Percentiles rank a stretch among this genome's conserved stretches.
phyloP scores from a whole-genome alignment of 1,284 basidiomycete species.

The Sutorius eximius region DNA sequence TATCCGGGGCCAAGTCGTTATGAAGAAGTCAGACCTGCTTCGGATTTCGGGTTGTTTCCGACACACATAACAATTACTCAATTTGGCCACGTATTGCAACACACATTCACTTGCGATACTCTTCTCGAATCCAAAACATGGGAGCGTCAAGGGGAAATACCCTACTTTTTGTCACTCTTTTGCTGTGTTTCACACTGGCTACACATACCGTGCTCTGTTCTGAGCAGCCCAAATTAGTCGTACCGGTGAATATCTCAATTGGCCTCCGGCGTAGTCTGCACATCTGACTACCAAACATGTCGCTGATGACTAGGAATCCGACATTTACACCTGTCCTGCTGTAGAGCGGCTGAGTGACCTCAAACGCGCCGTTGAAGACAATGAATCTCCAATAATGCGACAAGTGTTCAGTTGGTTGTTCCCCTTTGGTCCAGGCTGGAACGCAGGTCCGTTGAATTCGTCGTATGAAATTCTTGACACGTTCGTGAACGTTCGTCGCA shows the following conservation, averaged over 20 bases:
- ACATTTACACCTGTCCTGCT: conserved; percentile 51
- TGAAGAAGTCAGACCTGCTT: not conserved
- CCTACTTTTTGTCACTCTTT: conserved; percentile 42
- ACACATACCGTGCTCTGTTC: conserved; percentile 20
- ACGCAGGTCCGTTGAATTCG: conserved; percentile 53
- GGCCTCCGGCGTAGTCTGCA: not conserved
- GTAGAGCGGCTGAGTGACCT: conserved; percentile 58
- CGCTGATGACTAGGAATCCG: conserved; percentile 42
- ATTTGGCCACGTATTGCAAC: not conserved
- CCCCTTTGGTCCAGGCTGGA: conserved; percentile 85
- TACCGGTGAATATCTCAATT: conserved; percentile 29
- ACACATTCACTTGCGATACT: conserved; percentile 2
- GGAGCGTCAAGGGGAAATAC: conserved; percentile 13
- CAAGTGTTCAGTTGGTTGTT: conserved; percentile 77
- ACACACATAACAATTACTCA: not conserved
- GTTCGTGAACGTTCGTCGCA: conserved; percentile 33
- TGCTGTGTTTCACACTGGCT: conserved; percentile 33
- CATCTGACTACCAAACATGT: conserved; percentile 12
- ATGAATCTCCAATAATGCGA: conserved; percentile 71
- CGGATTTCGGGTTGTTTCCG: conserved; percentile 30
- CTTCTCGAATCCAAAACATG: conserved; percentile 20
- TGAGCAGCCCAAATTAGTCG: conserved; percentile 26
- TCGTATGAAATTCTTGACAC: conserved; percentile 12
- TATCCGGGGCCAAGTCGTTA: not conserved
- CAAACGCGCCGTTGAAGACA: conserved; percentile 58